Percentiles rank a stretch among this genome's conserved stretches.
Conservation (phyloP, 768 basidiomycete genomes). For the Pisolithus sp. region DNA sequence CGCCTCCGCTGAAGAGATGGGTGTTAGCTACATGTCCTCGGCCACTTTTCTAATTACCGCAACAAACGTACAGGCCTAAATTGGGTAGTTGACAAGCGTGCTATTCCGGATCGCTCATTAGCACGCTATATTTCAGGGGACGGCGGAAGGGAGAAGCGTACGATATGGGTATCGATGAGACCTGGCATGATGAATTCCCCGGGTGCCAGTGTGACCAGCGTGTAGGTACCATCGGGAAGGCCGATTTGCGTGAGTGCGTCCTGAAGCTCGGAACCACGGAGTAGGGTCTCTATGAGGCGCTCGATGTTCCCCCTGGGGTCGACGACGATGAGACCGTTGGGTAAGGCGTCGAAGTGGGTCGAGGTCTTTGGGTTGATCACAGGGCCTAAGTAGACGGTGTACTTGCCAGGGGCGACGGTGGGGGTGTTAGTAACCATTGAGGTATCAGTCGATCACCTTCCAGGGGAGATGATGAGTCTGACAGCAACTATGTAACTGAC, state of each 20-base stretch:
- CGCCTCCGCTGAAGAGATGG: constrained; percentile 53
- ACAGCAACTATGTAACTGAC: no score
- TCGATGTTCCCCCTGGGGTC: constrained; percentile 48
- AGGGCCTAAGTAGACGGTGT: constrained; percentile 48
- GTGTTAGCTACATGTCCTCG: constrained; percentile 2
- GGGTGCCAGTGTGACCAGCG: constrained; percentile 35
- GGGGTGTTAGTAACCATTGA: background rate
- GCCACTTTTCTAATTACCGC: background rate
- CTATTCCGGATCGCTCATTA: constrained; percentile 9
- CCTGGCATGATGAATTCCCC: constrained; percentile 81
- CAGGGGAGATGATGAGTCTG: no score
- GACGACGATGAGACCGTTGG: constrained; percentile 52
- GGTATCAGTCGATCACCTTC: background rate
- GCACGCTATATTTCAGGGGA: background rate
- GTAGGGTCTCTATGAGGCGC: constrained; percentile 52
- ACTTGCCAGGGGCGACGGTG: constrained; percentile 6
- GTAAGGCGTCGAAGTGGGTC: constrained; percentile 38
- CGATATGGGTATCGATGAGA: constrained; percentile 88
- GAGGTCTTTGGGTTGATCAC: constrained; percentile 48
- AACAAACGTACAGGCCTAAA: constrained; percentile 28
- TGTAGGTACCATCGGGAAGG: constrained; percentile 24
- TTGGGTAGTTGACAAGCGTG: constrained; percentile 39
- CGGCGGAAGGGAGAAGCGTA: constrained; percentile 29
- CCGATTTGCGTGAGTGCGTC: constrained; percentile 48
- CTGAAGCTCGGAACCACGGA: constrained; percentile 40